phyloP scores from a whole-genome alignment of 2,329 filamentous ascomycete genomes.

The Penicillium sp. region DNA sequence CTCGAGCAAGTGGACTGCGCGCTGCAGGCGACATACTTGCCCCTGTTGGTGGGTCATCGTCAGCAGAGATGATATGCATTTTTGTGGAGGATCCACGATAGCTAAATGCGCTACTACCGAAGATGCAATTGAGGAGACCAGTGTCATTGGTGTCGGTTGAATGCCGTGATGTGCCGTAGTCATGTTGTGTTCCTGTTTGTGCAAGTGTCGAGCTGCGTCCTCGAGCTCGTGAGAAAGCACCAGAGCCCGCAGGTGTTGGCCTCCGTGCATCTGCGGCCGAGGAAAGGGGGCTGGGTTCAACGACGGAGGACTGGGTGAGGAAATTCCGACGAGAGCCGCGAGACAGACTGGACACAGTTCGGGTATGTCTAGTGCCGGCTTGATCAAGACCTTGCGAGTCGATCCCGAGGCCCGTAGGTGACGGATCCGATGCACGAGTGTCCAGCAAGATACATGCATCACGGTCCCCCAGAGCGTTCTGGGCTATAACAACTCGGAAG shows the following conservation, averaged over 20 bases:
- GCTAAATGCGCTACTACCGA: constrained; percentile 59
- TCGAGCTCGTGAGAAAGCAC: constrained; percentile 44
- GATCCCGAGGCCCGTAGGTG: constrained; percentile 36
- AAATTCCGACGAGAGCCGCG: constrained; percentile 35
- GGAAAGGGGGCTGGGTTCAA: constrained; percentile 36
- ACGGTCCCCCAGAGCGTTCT: constrained; percentile 50
- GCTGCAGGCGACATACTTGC: constrained; percentile 27
- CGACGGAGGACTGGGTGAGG: constrained; percentile 35
- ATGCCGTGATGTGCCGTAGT: constrained; percentile 37
- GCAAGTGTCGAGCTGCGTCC: constrained; percentile 49
- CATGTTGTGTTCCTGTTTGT: constrained; percentile 32
- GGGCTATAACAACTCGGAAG: constrained; percentile 48
- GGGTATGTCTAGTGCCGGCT: constrained; percentile 33
- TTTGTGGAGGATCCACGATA: constrained; percentile 62
- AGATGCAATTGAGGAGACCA: constrained; percentile 59
- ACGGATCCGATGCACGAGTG: constrained; percentile 35
- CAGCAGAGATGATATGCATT: constrained; percentile 56
- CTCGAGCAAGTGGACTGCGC: constrained; percentile 38
- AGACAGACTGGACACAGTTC: constrained; percentile 40
- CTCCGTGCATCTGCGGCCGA: constrained; percentile 34
- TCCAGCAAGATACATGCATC: constrained; percentile 50
- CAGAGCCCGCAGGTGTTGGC: constrained; percentile 32
- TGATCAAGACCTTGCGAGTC: constrained; percentile 35
- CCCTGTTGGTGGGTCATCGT: constrained; percentile 32
- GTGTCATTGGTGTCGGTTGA: constrained; percentile 53